phyloP scores from a whole-genome alignment of 306 rosid genomes.

The Hippophae rhamnoides region DNA sequence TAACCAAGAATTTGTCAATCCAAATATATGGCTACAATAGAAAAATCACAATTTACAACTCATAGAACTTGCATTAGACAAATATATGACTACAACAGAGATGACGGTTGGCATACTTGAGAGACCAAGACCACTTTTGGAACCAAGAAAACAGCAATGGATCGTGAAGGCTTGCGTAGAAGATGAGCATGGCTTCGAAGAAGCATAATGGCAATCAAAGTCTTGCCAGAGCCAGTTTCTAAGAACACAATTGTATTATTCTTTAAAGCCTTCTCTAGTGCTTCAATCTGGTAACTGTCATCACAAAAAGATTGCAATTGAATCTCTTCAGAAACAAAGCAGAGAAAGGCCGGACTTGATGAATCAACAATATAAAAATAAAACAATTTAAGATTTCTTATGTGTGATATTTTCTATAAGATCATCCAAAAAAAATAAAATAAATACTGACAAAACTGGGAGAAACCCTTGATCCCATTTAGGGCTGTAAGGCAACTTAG shows the following conservation, averaged over 20 bases:
- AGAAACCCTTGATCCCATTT: too few species aligned
- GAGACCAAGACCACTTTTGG: conserved; percentile 72
- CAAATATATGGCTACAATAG: too few species aligned
- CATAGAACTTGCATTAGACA: too few species aligned
- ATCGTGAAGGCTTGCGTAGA: conserved; percentile 59
- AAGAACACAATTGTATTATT: conserved; percentile 61
- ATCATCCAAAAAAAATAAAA: too few species aligned
- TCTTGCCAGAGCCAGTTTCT: conserved; percentile 92
- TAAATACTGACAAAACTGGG: too few species aligned
- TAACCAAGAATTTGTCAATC: not conserved
- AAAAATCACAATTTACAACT: too few species aligned
- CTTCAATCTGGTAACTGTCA: conserved; percentile 78
- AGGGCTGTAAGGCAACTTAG: too few species aligned
- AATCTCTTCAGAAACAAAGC: not conserved
- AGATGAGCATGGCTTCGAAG: conserved; percentile 56
- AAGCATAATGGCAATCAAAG: conserved; percentile 83
- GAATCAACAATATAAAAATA: too few species aligned
- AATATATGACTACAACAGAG: not conserved
- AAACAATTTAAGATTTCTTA: too few species aligned
- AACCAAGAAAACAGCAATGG: conserved; percentile 67
- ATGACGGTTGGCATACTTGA: conserved; percentile 38
- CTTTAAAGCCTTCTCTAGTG: conserved; percentile 46
- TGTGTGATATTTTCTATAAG: too few species aligned
- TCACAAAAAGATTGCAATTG: not conserved
- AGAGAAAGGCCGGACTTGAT: not conserved